Conservation (phyloP, 305 asterid genomes). For the Coffea humblotiana region DNA sequence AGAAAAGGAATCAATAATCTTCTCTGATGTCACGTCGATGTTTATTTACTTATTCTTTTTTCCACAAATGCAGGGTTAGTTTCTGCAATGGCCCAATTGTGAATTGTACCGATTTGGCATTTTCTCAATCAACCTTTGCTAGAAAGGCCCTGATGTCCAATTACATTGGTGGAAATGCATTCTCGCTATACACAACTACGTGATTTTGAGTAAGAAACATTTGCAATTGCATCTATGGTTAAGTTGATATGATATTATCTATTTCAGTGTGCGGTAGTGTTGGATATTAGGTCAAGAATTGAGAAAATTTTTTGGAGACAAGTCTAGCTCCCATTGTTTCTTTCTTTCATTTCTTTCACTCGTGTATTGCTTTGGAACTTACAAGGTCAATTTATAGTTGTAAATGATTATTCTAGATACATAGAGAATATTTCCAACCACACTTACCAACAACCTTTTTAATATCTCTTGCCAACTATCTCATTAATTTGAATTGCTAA, state of each 20-base stretch:
- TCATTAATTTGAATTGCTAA: too few relatives aligned
- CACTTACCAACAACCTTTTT: too few relatives aligned
- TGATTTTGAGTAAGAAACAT: too few relatives aligned
- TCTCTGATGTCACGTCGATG: constrained; percentile 1
- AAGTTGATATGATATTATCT: not conserved
- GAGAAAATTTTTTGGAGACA: too few relatives aligned
- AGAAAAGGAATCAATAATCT: not conserved
- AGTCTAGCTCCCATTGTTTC: too few relatives aligned
- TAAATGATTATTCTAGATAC: too few relatives aligned
- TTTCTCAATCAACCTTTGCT: constrained; percentile 65
- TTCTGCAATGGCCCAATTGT: constrained; percentile 46
- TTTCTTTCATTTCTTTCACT: too few relatives aligned
- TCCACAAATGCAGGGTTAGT: constrained; percentile 45
- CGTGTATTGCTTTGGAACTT: too few relatives aligned
- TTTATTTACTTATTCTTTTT: constrained; percentile 15
- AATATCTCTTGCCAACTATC: too few relatives aligned
- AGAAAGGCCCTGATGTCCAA: constrained; percentile 59
- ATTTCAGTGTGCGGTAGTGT: not conserved
- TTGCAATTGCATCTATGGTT: not conserved
- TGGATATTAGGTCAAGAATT: too few relatives aligned
- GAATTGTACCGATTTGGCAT: constrained; percentile 44
- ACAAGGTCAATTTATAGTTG: too few relatives aligned
- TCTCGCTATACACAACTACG: constrained; percentile 56
- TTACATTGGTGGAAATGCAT: constrained; percentile 49
- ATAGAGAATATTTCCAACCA: too few relatives aligned